Percentiles rank a stretch among this genome's conserved stretches.
These are phyloP conservation scores for Taphrina populina DNA, from an alignment of 1,139 yeast species.

Conservation along the genomic window DNA sequence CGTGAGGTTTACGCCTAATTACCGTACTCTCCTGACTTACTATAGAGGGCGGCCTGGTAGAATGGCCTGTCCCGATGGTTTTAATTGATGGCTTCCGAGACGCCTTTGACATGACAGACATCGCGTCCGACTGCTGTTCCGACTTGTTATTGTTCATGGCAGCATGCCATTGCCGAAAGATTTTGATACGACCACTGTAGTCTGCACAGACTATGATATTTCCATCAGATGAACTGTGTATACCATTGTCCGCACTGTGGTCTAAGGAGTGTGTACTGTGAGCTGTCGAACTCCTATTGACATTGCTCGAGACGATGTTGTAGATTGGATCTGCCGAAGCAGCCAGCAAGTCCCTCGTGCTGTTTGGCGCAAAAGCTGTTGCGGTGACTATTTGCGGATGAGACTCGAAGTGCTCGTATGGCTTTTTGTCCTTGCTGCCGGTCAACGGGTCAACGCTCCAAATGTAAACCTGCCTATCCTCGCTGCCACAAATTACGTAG, in stretches of 20 bases:
- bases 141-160: constrained; percentile 2
- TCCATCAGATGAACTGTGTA: constrained; percentile 40
- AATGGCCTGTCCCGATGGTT: too few relatives aligned
- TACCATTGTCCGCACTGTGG: not conserved
- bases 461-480: constrained; percentile 56
- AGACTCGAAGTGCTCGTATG: constrained; percentile 53
- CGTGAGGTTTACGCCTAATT: constrained; percentile 21
- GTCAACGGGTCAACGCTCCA: constrained; percentile 52
- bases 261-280: constrained; percentile 3
- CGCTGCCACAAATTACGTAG: constrained; percentile 51
- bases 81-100: too few relatives aligned
- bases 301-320: constrained; percentile 33
- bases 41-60: not conserved
- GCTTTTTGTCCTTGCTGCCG: constrained; percentile 37
- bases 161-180: constrained; percentile 78
- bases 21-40: constrained; percentile 10
- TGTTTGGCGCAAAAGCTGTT: constrained; percentile 77
- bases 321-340: constrained; percentile 76
- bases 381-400: constrained; percentile 71
- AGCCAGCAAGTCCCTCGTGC: constrained; percentile 62
- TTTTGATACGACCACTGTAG: constrained; percentile 66
- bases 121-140: not conserved
- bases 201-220: constrained; percentile 74
- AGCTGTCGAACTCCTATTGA: constrained; percentile 8
- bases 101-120: not conserved